Evolutionary conservation across 345 rosid genomes (phyloP), one percentile per base, ranked within the genome.

Genomic region (Nasturtium officinale): DNA sequence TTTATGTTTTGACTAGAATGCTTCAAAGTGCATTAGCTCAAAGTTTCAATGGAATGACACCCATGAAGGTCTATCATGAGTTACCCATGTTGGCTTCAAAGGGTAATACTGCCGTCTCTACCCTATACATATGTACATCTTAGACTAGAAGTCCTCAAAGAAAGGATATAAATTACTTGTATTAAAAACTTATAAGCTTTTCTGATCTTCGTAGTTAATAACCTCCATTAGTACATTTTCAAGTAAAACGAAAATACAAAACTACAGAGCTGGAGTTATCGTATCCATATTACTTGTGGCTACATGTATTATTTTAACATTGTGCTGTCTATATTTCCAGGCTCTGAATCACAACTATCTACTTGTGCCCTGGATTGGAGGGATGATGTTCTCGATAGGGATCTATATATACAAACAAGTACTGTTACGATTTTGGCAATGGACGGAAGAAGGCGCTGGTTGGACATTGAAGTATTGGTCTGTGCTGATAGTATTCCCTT

Each of bases 391-490:
- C 92, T 95, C 68, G 99, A 95, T 79, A 88, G 82, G 89, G 99
- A 95, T 83, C 78, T 95, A 32, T 87, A 88, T 75, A 91, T 95
- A 65, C 83, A 86, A 78, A 81, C 93, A 64, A 83, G 83, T 46
- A 90, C 94, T 15, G 85, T 95, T 71, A 95, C 98, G 29, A 85
- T 91, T 80, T 88, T 95, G 89, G 99, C 99, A 61, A 95, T 95
- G 99, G 99, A 95, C 74, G 99, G 99, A 67, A 91, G 92, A 83
- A 84, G 97, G 80, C 87, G 99, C 63, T 95, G 99, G 99, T 77
- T 95, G 80, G 99, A 95, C 84, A 87, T 91, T 80, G 79, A 84
- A 45, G 81, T 85, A 77, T 81, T 90, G 96, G 99, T 95, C 62
- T 82, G 92, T 77, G 62, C 65, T 63, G 43, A 53, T 65, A 57